These are phyloP conservation scores for Aspergillus viridinutans DNA, from an alignment of 2,329 filamentous ascomycete genomes.

Conservation along the genomic window DNA sequence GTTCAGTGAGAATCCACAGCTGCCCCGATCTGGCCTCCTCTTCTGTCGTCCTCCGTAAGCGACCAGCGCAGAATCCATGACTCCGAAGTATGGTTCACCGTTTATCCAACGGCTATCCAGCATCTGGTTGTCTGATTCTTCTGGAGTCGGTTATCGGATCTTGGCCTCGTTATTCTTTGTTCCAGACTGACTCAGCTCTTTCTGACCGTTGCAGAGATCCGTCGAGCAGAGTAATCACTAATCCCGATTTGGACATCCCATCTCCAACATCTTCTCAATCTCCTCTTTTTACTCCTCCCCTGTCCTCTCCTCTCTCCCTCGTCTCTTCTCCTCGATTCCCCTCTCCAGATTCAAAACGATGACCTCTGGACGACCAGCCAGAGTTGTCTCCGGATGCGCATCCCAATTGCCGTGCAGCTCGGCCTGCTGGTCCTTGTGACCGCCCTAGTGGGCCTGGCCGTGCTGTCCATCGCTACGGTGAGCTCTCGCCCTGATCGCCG, in stretches of 20 bases:
- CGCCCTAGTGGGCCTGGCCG: slow-evolving; percentile 68
- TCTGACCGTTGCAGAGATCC: too few species aligned
- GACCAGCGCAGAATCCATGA: too few species aligned
- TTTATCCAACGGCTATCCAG: too few species aligned
- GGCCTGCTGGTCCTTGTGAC: slow-evolving; percentile 72
- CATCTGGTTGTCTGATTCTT: too few species aligned
- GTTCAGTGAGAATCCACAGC: background rate
- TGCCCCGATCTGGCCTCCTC: background rate
- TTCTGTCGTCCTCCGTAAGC: too few species aligned
- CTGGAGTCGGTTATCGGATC: too few species aligned
- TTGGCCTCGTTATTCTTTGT: background rate
- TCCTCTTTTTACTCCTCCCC: background rate
- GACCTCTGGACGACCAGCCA: background rate
- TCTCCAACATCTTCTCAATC: background rate
- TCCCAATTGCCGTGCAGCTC: slow-evolving; percentile 84
- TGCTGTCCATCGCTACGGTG: slow-evolving; percentile 66
- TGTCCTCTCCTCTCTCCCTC: background rate
- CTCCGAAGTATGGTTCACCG: too few species aligned
- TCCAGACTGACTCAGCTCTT: background rate
- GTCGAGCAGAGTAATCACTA: background rate
- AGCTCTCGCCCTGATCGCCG: background rate
- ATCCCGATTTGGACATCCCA: background rate
- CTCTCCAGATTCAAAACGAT: background rate
- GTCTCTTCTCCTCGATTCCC: background rate
- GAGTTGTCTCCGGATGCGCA: slow-evolving; percentile 57